phyloP scores from a whole-genome alignment of 768 basidiomycete genomes.

The Psilocybe subaeruginosa region DNA sequence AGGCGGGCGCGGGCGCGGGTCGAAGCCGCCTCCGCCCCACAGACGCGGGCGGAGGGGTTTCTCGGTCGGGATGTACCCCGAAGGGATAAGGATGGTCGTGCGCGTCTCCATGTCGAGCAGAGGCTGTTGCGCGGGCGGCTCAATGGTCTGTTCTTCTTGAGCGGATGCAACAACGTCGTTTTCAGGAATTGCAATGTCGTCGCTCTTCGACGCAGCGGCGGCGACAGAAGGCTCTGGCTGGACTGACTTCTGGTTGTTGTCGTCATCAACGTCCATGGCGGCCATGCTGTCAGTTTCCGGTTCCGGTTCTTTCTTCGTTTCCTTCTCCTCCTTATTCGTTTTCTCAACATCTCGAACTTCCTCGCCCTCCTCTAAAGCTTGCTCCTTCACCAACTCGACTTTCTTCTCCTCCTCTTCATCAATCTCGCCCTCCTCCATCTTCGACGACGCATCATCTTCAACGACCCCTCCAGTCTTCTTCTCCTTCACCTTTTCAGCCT shows the following conservation, averaged over 20 bases:
- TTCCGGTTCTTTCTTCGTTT: conserved; percentile 11
- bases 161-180: too few relatives aligned
- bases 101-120: conserved; percentile 46
- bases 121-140: conserved; percentile 19
- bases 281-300: neutral
- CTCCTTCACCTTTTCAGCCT: conserved; percentile 14
- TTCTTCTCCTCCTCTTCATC: conserved; percentile 19
- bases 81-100: conserved; percentile 62
- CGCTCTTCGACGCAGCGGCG: too few relatives aligned
- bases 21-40: conserved; percentile 69
- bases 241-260: neutral
- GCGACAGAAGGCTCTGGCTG: too few relatives aligned
- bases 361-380: conserved; percentile 14
- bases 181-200: too few relatives aligned
- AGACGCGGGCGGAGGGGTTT: conserved; percentile 59
- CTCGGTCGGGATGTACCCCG: conserved; percentile 56
- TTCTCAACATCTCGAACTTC: conserved; percentile 13
- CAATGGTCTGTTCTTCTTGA: conserved; percentile 1
- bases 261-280: neutral
- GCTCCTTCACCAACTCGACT: conserved; percentile 14
- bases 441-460: conserved; percentile 14
- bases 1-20: conserved; percentile 26
- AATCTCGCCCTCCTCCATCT: conserved; percentile 20
- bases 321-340: conserved; percentile 14
- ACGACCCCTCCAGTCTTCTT: conserved; percentile 18